Evolutionary conservation across 371 early-diverging fungal genomes (phyloP).

Genomic region (Parasitella parasitica): DNA sequence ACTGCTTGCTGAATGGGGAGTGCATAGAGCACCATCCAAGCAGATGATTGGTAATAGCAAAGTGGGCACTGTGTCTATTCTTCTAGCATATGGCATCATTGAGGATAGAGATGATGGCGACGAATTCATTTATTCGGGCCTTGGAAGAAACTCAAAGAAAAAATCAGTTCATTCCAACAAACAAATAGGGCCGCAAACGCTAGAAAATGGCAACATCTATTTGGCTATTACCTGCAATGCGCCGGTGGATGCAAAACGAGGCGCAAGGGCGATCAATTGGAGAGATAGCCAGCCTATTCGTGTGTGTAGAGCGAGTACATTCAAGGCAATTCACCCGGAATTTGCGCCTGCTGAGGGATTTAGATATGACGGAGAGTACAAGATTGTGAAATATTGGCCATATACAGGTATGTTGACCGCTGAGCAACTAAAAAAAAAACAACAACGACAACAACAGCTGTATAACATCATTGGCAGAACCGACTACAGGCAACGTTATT

Average conservation of each 20-base stretch:
- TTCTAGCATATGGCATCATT: conserved; percentile 53
- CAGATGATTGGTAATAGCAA: conserved; percentile 49
- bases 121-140: conserved; percentile 58
- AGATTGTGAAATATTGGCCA: conserved; percentile 64
- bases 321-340: conserved; percentile 39
- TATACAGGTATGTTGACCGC: conserved; percentile 35
- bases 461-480: neutral
- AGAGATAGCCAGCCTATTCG: conserved; percentile 54
- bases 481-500: conserved; percentile 23
- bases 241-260: conserved; percentile 31
- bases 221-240: conserved; percentile 61
- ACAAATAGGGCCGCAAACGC: conserved; percentile 36
- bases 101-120: conserved; percentile 59
- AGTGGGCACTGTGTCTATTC: conserved; percentile 54
- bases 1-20: conserved; percentile 48
- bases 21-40: conserved; percentile 54
- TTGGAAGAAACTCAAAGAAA: conserved; percentile 47
- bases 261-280: conserved; percentile 58
- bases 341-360: conserved; percentile 49
- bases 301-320: conserved; percentile 45
- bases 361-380: conserved; percentile 71
- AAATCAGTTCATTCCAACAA: neutral
- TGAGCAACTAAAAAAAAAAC: no score
- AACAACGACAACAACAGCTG: no score
- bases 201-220: conserved; percentile 48